Conservation (phyloP, 2,329 filamentous ascomycete species). For the Paraphoma chrysanthemicola region DNA sequence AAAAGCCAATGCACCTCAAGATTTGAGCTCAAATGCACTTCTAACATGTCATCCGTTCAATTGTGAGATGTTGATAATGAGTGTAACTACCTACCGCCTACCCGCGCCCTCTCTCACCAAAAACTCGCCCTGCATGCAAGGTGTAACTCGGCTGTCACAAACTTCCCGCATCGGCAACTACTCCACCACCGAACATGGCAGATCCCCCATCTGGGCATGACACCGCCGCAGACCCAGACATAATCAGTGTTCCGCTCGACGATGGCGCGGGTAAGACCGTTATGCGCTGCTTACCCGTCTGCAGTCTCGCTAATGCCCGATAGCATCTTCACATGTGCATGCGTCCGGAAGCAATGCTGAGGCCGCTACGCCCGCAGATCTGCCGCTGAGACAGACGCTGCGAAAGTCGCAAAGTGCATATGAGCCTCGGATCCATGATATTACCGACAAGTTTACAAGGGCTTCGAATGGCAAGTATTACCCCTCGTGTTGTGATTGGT, state of each 20-base stretch:
- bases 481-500: background rate
- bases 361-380: conserved; percentile 22
- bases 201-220: conserved; percentile 33
- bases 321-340: conserved; percentile 26
- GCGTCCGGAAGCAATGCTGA: conserved; percentile 20
- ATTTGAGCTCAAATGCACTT: conserved; percentile 25
- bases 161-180: conserved; percentile 40
- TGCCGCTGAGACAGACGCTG: conserved; percentile 40
- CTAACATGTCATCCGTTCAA: conserved; percentile 1
- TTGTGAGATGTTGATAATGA: conserved; percentile 9
- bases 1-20: conserved; percentile 38
- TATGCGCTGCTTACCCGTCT: too few relatives aligned
- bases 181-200: conserved; percentile 45
- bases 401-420: conserved; percentile 23
- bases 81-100: conserved; percentile 8
- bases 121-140: conserved; percentile 12
- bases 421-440: conserved; percentile 56
- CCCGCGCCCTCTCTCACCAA: background rate
- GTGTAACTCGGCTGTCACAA: conserved; percentile 28
- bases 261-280: conserved; percentile 25
- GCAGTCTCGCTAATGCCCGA: conserved; percentile 12
- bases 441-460: conserved; percentile 62
- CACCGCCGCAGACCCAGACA: conserved; percentile 22
- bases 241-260: conserved; percentile 7
- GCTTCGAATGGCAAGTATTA: conserved; percentile 59